These are phyloP conservation scores for Aspergillus haitiensis DNA, from an alignment of 495 filamentous ascomycete genomes.

Conservation along the genomic window DNA sequence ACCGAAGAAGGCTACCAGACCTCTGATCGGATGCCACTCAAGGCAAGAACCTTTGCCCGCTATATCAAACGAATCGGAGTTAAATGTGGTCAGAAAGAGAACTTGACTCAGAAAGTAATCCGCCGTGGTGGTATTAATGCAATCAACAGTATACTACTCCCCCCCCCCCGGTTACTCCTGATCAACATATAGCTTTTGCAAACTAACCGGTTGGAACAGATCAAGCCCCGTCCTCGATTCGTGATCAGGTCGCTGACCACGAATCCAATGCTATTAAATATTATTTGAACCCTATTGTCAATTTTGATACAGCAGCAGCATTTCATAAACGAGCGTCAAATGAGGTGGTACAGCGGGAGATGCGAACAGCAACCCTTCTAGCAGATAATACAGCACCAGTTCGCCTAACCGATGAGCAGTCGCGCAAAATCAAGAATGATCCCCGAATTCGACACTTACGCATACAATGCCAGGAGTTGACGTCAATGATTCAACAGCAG, in stretches of 20 bases:
- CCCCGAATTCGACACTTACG: no score
- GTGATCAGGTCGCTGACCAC: conserved; percentile 19
- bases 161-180: no score
- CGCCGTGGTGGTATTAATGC: conserved; percentile 19
- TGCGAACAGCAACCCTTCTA: no score
- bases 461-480: no score
- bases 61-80: conserved; percentile 15
- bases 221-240: conserved; percentile 11
- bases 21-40: conserved; percentile 10
- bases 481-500: no score
- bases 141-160: conserved; percentile 23
- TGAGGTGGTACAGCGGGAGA: no score
- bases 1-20: conserved; percentile 3
- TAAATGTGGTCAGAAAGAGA: conserved; percentile 12
- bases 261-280: conserved; percentile 20
- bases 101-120: conserved; percentile 16
- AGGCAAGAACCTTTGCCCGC: conserved; percentile 15
- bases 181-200: no score
- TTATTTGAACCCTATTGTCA: conserved; percentile 15
- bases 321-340: conserved; percentile 14
- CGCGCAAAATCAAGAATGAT: no score
- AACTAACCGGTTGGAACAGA: not conserved
- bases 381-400: no score
- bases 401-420: no score
- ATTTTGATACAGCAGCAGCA: conserved; percentile 15